Evolutionary conservation across 768 basidiomycete species (phyloP).

Genomic region (Russula vinacea): DNA sequence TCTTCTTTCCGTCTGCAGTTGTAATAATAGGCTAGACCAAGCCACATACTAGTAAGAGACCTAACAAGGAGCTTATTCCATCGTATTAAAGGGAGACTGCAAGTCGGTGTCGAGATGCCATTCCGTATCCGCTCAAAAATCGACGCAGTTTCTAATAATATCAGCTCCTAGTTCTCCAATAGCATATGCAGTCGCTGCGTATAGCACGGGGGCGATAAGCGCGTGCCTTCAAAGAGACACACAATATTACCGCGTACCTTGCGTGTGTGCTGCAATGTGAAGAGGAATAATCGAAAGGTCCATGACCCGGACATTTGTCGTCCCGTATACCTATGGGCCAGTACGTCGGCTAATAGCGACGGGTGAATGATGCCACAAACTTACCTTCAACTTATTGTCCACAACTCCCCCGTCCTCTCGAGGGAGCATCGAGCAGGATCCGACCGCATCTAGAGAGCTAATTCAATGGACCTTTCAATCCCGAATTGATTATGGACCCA

Average conservation of each 20-base stretch:
- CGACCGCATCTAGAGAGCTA: constrained; percentile 16
- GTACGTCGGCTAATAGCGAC: not conserved
- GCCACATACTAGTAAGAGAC: no score
- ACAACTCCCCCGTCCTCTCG: constrained; percentile 26
- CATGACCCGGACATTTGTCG: constrained; percentile 35
- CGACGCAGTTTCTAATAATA: constrained; percentile 20
- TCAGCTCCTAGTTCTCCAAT: constrained; percentile 27
- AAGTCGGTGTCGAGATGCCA: not conserved
- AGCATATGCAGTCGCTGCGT: constrained; percentile 25
- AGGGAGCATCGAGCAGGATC: constrained; percentile 28
- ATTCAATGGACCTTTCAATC: not conserved
- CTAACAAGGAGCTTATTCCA: no score
- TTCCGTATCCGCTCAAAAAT: constrained; percentile 11
- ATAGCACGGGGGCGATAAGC: not conserved
- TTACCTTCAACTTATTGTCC: constrained; percentile 25
- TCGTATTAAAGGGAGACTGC: not conserved
- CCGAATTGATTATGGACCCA: not conserved
- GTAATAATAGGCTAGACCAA: no score
- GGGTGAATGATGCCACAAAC: not conserved
- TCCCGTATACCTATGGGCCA: constrained; percentile 33
- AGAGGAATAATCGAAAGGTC: constrained; percentile 35
- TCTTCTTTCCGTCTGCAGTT: no score
- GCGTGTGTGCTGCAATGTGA: constrained; percentile 32
- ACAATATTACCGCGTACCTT: no score
- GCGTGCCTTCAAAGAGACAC: no score